phyloP scores from a whole-genome alignment of 371 early-diverging fungal species.

The Mortierella sp. region DNA sequence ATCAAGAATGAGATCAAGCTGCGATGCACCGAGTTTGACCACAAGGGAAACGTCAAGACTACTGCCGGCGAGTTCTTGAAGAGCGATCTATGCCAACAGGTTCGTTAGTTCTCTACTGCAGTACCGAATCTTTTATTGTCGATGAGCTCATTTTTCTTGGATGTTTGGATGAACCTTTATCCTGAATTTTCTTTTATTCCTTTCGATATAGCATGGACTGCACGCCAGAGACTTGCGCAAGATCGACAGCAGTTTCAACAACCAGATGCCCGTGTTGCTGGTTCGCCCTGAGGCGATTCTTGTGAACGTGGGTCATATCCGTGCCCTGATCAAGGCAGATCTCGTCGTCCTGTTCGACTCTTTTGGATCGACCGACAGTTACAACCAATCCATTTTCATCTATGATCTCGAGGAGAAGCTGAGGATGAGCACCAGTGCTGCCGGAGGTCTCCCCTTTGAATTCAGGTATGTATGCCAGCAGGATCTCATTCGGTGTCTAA shows the following conservation, averaged over 20 bases:
- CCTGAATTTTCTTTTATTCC: background rate
- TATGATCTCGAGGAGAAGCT: conserved; percentile 86
- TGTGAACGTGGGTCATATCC: conserved; percentile 83
- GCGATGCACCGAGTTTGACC: conserved; percentile 79
- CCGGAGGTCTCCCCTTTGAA: conserved; percentile 75
- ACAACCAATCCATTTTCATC: conserved; percentile 81
- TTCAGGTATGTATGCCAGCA: conserved; percentile 67
- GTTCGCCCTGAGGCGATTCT: conserved; percentile 89
- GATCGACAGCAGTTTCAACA: conserved; percentile 81
- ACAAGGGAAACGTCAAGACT: conserved; percentile 75
- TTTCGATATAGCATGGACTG: conserved; percentile 69
- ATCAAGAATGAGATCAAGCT: conserved; percentile 61
- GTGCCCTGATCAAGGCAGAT: conserved; percentile 88
- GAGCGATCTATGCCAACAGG: conserved; percentile 78
- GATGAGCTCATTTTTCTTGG: background rate
- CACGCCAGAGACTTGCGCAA: conserved; percentile 85
- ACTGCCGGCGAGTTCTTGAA: conserved; percentile 85
- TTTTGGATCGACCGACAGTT: conserved; percentile 74
- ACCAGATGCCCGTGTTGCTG: conserved; percentile 88
- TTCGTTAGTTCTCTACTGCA: conserved; percentile 3
- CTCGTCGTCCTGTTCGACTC: conserved; percentile 84
- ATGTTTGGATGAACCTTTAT: conserved; percentile 1
- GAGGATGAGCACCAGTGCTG: conserved; percentile 60
- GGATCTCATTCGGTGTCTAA: background rate
- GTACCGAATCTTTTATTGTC: background rate